phyloP scores from a whole-genome alignment of 2,329 filamentous ascomycete genomes.

The Fusarium hostae region DNA sequence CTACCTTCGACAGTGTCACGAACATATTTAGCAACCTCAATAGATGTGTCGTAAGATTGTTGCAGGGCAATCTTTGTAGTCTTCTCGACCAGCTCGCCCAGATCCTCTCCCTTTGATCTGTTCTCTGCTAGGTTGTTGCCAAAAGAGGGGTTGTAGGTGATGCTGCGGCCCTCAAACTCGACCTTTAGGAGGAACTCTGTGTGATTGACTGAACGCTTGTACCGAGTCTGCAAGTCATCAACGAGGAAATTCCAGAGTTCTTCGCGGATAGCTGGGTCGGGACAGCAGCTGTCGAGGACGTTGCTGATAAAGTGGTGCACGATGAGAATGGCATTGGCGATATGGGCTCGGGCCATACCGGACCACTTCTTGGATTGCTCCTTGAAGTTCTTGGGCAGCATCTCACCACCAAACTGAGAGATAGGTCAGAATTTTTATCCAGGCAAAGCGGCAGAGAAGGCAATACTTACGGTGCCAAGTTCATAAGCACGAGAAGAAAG shows the following conservation, averaged over 20 bases:
- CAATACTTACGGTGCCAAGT: slow-evolving; percentile 60
- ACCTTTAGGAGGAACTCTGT: slow-evolving; percentile 60
- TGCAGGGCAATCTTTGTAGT: background rate
- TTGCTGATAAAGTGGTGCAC: slow-evolving; percentile 64
- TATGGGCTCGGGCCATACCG: slow-evolving; percentile 58
- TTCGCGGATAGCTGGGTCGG: slow-evolving; percentile 54
- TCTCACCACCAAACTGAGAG: slow-evolving; percentile 48
- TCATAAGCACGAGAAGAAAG: slow-evolving; percentile 59
- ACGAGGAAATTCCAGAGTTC: slow-evolving; percentile 59
- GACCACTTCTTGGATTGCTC: slow-evolving; percentile 67
- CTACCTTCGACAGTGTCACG: background rate
- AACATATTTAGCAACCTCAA: background rate
- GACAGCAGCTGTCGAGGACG: slow-evolving; percentile 56
- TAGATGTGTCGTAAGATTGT: background rate
- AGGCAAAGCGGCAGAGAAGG: background rate
- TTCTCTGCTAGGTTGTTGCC: accelerated
- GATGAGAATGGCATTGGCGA: slow-evolving; percentile 60
- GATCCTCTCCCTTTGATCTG: background rate
- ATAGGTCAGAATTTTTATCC: background rate
- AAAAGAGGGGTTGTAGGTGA: slow-evolving; percentile 37
- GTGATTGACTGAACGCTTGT: slow-evolving; percentile 61
- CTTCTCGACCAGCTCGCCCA: background rate
- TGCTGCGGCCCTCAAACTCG: slow-evolving; percentile 32
- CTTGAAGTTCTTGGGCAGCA: slow-evolving; percentile 60
- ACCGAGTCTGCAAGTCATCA: slow-evolving; percentile 57